A percentile compares a stretch with the other conserved stretches of the same genome.
These are phyloP conservation scores for Dysphania ambrosioides DNA, from an alignment of 148 eudicot genomes.

Conservation along the genomic window DNA sequence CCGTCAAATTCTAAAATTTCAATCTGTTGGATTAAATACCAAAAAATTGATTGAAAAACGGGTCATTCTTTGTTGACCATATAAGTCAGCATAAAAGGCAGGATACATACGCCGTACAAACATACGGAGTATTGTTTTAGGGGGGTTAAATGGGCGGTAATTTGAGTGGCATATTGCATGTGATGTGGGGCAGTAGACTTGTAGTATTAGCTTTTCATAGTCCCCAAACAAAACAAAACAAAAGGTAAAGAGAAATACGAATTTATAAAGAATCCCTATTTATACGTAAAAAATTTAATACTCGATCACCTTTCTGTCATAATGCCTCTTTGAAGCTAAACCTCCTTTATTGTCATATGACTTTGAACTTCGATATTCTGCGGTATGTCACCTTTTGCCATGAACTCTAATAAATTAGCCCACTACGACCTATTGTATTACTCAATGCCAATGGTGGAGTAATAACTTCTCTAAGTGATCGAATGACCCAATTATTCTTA, in stretches of 20 bases:
- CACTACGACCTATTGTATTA: slow-evolving; percentile 16
- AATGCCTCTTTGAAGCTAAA: slow-evolving; percentile 22
- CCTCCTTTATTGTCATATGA: slow-evolving; percentile 27
- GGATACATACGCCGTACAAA: slow-evolving; percentile 6
- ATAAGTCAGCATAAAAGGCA: slow-evolving; percentile 19
- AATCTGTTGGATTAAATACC: background rate
- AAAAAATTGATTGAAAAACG: slow-evolving; percentile 11
- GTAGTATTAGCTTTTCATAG: background rate
- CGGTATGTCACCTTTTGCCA: slow-evolving; percentile 33
- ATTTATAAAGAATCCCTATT: too few species aligned
- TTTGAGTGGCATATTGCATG: slow-evolving; percentile 8
- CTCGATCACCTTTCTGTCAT: slow-evolving; percentile 20
- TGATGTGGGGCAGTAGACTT: slow-evolving; percentile 7
- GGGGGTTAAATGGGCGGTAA: background rate
- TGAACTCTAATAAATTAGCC: slow-evolving; percentile 26
- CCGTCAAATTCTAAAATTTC: background rate
- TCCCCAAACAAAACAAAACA: background rate
- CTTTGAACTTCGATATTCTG: slow-evolving; percentile 28
- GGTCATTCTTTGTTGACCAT: slow-evolving; percentile 23
- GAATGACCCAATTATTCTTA: background rate
- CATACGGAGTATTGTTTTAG: background rate
- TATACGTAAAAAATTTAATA: slow-evolving; percentile 4
- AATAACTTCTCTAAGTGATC: background rate
- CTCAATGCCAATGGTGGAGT: slow-evolving; percentile 1
- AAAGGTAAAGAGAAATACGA: background rate